A percentile compares a stretch with the other conserved stretches of the same genome.
Conservation (phyloP, 805 yeast species). For the Lipomyces sp. region DNA sequence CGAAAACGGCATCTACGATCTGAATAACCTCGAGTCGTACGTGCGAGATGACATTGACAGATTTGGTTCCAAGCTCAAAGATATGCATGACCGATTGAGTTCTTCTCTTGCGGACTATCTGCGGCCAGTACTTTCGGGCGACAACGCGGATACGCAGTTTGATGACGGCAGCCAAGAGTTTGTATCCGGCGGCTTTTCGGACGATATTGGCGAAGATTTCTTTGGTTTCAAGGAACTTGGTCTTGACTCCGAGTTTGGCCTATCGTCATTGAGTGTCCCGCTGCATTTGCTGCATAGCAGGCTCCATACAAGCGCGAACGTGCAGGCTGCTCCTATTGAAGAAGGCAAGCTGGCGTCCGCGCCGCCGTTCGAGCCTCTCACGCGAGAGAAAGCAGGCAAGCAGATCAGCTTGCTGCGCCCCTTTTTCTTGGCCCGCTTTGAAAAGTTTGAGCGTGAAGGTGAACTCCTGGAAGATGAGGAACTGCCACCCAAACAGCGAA, state of each 20-base stretch:
- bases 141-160: conserved; percentile 60
- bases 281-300: conserved; percentile 79
- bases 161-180: conserved; percentile 91
- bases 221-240: conserved; percentile 96
- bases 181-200: conserved; percentile 89
- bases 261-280: conserved; percentile 82
- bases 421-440: conserved; percentile 43
- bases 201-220: conserved; percentile 93
- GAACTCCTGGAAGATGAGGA: conserved; percentile 74
- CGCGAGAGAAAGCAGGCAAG: conserved; percentile 48
- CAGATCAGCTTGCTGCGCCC: conserved; percentile 61
- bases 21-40: conserved; percentile 70
- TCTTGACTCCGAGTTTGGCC: conserved; percentile 83
- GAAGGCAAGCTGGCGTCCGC: conserved; percentile 63
- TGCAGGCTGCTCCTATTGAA: conserved; percentile 32
- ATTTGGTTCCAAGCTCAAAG: conserved; percentile 66
- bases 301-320: conserved; percentile 50
- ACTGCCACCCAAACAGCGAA: conserved; percentile 72
- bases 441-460: conserved; percentile 23
- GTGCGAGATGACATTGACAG: conserved; percentile 68
- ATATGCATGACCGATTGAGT: conserved; percentile 63
- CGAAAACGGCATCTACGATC: conserved; percentile 83
- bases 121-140: conserved; percentile 59
- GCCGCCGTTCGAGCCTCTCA: conserved; percentile 50
- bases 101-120: conserved; percentile 72